Evolutionary conservation across 2,329 filamentous ascomycete genomes (phyloP).

Genomic region (Calonectria crousiana): DNA sequence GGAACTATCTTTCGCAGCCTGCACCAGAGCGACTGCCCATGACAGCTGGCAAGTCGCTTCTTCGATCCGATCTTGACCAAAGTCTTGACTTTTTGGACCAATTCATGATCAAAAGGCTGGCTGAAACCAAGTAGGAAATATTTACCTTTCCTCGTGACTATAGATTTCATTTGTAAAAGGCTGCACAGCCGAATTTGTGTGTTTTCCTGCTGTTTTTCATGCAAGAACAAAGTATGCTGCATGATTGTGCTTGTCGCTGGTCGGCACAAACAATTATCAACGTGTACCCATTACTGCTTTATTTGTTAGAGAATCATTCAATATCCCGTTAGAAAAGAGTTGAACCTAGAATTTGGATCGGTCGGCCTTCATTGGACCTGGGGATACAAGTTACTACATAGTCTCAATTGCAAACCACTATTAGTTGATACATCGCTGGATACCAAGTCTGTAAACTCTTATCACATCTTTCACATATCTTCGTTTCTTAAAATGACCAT

Average conservation of each 20-base stretch:
- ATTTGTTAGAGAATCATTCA: not conserved
- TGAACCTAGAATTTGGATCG: not conserved
- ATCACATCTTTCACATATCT: not conserved
- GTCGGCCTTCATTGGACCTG: not conserved
- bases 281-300: not conserved
- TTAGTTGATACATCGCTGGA: too few species aligned
- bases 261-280: not conserved
- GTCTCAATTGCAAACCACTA: not conserved
- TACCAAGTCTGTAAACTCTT: too few species aligned
- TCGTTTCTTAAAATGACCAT: too few species aligned
- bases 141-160: not conserved
- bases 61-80: not conserved
- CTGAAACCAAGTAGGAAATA: not conserved
- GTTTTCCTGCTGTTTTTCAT: not conserved
- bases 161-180: not conserved
- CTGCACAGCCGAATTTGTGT: not conserved
- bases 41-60: not conserved
- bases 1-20: not conserved
- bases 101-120: not conserved
- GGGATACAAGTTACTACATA: not conserved
- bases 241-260: not conserved
- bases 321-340: not conserved
- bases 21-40: not conserved
- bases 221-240: not conserved
- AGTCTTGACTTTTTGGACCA: not conserved